Percentiles rank a stretch among this genome's conserved stretches.
Conservation (phyloP, 345 rosid species). For the Conringia planisiliqua region DNA sequence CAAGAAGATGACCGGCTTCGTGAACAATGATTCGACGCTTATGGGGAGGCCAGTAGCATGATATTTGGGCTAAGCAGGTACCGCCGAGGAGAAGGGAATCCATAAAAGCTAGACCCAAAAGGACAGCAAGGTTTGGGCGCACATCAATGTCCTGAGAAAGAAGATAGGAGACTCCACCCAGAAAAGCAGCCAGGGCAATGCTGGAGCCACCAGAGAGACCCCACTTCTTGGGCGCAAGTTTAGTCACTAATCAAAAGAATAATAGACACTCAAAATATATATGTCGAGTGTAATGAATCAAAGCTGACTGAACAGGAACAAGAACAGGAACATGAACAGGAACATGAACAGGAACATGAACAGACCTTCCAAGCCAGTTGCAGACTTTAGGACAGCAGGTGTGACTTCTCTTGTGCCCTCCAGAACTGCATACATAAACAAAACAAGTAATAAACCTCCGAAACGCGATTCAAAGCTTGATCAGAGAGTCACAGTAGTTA, state of each 20-base stretch:
- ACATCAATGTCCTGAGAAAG: slow-evolving; percentile 73
- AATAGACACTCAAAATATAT: not conserved
- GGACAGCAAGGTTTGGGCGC: slow-evolving; percentile 61
- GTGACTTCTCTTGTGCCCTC: slow-evolving; percentile 86
- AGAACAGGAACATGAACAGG: not conserved
- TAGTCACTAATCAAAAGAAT: slow-evolving; percentile 39
- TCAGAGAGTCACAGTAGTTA: slow-evolving; percentile 11
- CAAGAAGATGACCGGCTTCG: slow-evolving; percentile 91
- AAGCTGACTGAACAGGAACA: not conserved
- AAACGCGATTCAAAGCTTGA: too few relatives aligned
- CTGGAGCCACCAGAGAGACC: slow-evolving; percentile 59
- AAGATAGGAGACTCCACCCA: slow-evolving; percentile 66
- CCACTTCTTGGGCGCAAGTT: slow-evolving; percentile 89
- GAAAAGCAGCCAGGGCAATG: slow-evolving; percentile 49
- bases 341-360: not conserved
- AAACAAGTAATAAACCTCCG: too few relatives aligned
- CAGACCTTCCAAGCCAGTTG: slow-evolving; percentile 85
- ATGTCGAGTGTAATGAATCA: too few relatives aligned
- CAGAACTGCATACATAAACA: slow-evolving; percentile 44
- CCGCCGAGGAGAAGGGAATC: slow-evolving; percentile 86
- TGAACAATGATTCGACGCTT: slow-evolving; percentile 85
- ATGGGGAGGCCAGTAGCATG: slow-evolving; percentile 93
- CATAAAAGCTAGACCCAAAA: slow-evolving; percentile 63
- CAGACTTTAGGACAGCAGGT: slow-evolving; percentile 65
- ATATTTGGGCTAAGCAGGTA: slow-evolving; percentile 72